A percentile compares a stretch with the other conserved stretches of the same genome.
Conservation (phyloP, 106 monocot genomes). For the Gastrodia elata region DNA sequence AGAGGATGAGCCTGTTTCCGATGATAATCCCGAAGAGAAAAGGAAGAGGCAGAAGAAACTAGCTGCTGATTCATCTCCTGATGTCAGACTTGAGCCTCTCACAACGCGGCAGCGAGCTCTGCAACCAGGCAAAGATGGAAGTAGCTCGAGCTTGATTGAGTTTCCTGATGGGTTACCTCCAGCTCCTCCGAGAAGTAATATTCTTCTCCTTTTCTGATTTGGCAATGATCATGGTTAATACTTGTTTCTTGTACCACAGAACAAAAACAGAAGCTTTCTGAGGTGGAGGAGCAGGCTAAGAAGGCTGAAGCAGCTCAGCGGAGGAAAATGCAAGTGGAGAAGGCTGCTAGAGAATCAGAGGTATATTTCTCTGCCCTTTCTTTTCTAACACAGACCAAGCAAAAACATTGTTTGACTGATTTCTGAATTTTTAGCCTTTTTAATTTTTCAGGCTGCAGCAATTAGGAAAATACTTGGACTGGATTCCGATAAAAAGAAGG, state of each 20-base stretch:
- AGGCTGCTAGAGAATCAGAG: conserved; percentile 71
- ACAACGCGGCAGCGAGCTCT: conserved; percentile 67
- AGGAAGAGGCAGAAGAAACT: conserved; percentile 32
- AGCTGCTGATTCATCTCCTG: conserved; percentile 15
- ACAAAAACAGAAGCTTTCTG: conserved; percentile 89
- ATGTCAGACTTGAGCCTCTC: conserved; percentile 41
- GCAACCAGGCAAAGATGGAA: conserved; percentile 44
- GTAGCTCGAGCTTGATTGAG: conserved; percentile 45
- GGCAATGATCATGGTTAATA: neutral
- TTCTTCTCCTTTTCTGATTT: neutral
- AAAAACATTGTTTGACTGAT: neutral
- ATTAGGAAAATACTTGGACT: conserved; percentile 91
- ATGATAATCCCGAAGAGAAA: conserved; percentile 26
- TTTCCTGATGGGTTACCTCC: conserved; percentile 75
- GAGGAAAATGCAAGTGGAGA: conserved; percentile 91
- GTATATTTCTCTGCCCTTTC: conserved; percentile 14
- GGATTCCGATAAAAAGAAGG: conserved; percentile 75
- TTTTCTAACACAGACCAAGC: neutral
- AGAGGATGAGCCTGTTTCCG: conserved; percentile 52
- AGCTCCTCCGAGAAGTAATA: conserved; percentile 67
- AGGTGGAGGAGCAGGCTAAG: conserved; percentile 82
- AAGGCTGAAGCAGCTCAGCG: conserved; percentile 87
- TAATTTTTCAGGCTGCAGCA: conserved; percentile 63
- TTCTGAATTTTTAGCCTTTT: neutral
- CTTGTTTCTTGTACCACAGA: conserved; percentile 18